These are phyloP conservation scores for Zelopaecilomyces penicillatus DNA, from an alignment of 2,329 filamentous ascomycete species.

Conservation along the genomic window DNA sequence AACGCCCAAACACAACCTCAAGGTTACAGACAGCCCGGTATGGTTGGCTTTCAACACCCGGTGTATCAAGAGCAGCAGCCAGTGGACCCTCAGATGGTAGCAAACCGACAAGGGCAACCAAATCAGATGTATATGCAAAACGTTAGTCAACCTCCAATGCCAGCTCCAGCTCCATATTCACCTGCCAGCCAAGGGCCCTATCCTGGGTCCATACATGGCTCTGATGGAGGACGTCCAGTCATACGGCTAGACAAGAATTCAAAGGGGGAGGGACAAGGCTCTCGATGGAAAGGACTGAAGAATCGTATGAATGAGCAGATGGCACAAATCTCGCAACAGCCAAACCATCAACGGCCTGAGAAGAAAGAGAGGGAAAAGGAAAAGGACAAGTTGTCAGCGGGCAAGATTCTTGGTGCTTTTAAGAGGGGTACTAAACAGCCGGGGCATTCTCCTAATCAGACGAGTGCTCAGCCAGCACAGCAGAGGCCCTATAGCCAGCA, in stretches of 20 bases:
- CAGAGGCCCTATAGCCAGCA: slow-evolving; percentile 7
- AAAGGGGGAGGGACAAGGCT: slow-evolving; percentile 15
- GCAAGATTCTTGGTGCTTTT: slow-evolving; percentile 23
- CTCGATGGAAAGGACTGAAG: slow-evolving; percentile 26
- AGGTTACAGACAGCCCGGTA: too few species aligned
- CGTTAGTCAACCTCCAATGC: too few species aligned
- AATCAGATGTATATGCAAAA: too few species aligned
- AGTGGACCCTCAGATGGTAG: too few species aligned
- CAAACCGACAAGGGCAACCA: too few species aligned
- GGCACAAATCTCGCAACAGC: slow-evolving; percentile 9
- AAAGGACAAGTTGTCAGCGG: neutral
- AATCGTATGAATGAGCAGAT: slow-evolving; percentile 25
- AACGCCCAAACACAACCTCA: too few species aligned
- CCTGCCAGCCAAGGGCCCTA: too few species aligned
- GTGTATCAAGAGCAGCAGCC: too few species aligned
- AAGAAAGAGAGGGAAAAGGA: slow-evolving; percentile 6
- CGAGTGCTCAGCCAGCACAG: neutral
- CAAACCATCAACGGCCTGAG: slow-evolving; percentile 4
- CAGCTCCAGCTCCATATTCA: too few species aligned
- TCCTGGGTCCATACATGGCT: too few species aligned
- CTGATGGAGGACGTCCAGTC: too few species aligned
- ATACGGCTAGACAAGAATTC: neutral
- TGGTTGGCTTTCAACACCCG: too few species aligned
- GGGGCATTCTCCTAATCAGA: neutral
- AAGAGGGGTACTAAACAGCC: slow-evolving; percentile 21